Base-by-base conservation (phyloP, 2,329 filamentous ascomycete genomes). In the Penicillium digitatum region DNA sequence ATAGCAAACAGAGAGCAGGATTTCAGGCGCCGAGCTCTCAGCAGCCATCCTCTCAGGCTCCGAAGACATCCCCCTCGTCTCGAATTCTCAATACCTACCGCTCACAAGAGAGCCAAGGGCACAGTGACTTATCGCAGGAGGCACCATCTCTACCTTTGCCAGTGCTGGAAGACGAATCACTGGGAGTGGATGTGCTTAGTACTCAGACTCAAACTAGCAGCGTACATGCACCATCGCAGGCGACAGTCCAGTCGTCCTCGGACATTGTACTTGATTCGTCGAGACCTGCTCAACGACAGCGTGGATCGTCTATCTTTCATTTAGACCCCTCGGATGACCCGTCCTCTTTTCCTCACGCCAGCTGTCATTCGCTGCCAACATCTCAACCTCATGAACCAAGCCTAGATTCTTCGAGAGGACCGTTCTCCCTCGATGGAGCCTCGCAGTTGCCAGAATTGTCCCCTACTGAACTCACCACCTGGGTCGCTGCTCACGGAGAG, bases 51-150 rank as follows among this genome's bases (percentile, higher is more conserved):
- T 64, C 66, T 31, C 57, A 61, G 18, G 59, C 51, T 26, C 59
- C 59, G 31, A 69, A 69, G 49, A 65, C 58, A 8, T 74, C 70
- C 1, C 73, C 71, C 18, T 67, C 72, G 47, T 70, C 70, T 18
- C 64, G 66, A 29, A 64, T 74, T 31, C 49, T 66, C 26, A 70
- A 72, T 46, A 73, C 71, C 6, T 69, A 71, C 52, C 61, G 58
- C 10, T 68, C 60, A 35, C 58, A 64, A 51, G 66, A 61, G 22
- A 60, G 49, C 47, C 54, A 60, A 26, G 49, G 57, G 11, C 59
- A 60, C 35, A 50, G 34, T n/a, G 40, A 49, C 20, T 45, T 55
- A 27, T 66, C 62, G 24, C 59, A 65, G 43, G 56, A 61, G 26
- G 56, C 43, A 29, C 43, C 55, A 3, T 51, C 58, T 35, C 39